Evolutionary conservation across 2,329 filamentous ascomycete species (phyloP).

Genomic region (Claviceps quebecensis): DNA sequence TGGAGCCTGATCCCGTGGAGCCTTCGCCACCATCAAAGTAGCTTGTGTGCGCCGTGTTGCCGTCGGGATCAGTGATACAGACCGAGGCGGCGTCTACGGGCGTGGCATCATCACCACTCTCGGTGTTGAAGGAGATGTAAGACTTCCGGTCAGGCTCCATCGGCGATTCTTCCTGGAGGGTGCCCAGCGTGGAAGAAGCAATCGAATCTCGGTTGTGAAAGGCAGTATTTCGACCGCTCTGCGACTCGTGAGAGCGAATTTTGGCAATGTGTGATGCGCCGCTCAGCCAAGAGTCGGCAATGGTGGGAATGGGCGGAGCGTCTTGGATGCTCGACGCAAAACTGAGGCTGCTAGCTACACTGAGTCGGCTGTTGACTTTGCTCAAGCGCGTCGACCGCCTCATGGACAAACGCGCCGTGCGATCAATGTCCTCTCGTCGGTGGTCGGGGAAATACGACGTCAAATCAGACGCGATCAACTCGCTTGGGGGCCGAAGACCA

Average conservation of each 20-base stretch:
- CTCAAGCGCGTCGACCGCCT: slow-evolving; percentile 81
- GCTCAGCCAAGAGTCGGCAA: slow-evolving; percentile 83
- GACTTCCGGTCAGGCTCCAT: slow-evolving; percentile 84
- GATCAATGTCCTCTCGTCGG: slow-evolving; percentile 84
- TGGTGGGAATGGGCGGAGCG: slow-evolving; percentile 87
- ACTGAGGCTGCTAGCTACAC: slow-evolving; percentile 86
- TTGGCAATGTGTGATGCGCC: slow-evolving; percentile 24
- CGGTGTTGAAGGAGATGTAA: slow-evolving; percentile 72
- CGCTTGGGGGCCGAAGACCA: slow-evolving; percentile 82
- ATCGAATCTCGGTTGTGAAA: slow-evolving; percentile 67
- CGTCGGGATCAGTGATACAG: slow-evolving; percentile 64
- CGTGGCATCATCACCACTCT: slow-evolving; percentile 54
- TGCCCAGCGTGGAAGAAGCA: slow-evolving; percentile 76
- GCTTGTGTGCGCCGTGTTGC: slow-evolving; percentile 55
- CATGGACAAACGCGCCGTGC: slow-evolving; percentile 85
- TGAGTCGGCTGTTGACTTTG: slow-evolving; percentile 82
- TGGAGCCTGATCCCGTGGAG: slow-evolving; percentile 56
- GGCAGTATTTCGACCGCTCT: slow-evolving; percentile 24
- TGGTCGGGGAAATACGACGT: slow-evolving; percentile 97
- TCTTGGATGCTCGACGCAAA: slow-evolving; percentile 85
- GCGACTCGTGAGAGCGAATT: slow-evolving; percentile 30
- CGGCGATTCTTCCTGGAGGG: slow-evolving; percentile 79
- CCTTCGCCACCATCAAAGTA: slow-evolving; percentile 78
- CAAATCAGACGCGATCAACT: slow-evolving; percentile 91
- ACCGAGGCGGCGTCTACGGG: slow-evolving; percentile 31